Conservation (phyloP, 2,329 filamentous ascomycete species). For the Dactylella cylindrospora region DNA sequence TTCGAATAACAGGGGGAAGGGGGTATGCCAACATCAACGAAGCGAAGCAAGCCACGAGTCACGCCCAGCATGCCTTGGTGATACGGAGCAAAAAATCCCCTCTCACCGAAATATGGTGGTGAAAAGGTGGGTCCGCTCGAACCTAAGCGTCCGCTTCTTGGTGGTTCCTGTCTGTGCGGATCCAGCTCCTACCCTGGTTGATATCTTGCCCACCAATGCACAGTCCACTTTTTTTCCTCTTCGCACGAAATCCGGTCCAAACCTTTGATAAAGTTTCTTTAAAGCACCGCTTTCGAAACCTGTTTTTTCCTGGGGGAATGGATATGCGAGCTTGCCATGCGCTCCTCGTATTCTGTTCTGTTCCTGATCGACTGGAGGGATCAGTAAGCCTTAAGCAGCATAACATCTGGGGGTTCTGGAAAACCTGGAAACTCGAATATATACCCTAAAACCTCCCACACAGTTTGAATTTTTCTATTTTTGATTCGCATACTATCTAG, state of each 20-base stretch:
- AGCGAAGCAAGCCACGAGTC: too few relatives aligned
- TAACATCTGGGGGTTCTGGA: conserved; percentile 20
- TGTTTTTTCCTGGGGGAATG: conserved; percentile 12
- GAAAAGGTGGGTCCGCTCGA: too few relatives aligned
- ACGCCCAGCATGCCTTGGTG: too few relatives aligned
- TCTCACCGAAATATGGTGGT: too few relatives aligned
- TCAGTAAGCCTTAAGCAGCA: too few relatives aligned
- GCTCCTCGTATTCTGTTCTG: conserved; percentile 11
- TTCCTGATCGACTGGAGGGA: conserved; percentile 28
- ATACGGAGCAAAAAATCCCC: too few relatives aligned
- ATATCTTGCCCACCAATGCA: conserved; percentile 40
- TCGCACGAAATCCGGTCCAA: conserved; percentile 30
- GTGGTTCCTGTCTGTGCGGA: conserved; percentile 28
- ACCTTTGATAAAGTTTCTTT: conserved; percentile 10
- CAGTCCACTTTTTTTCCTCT: conserved; percentile 22
- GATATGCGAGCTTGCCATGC: conserved; percentile 6
- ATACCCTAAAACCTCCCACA: conserved; percentile 22
- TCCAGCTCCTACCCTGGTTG: conserved; percentile 37
- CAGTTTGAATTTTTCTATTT: too few relatives aligned
- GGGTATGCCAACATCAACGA: too few relatives aligned
- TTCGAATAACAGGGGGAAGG: too few relatives aligned
- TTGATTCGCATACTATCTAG: too few relatives aligned
- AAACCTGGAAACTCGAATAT: conserved; percentile 28
- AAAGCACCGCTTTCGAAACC: too few relatives aligned
- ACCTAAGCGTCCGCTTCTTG: too few relatives aligned